These are phyloP conservation scores for Tuctoria greenei DNA, from an alignment of 176 grass and related monocot genomes.

Conservation along the genomic window DNA sequence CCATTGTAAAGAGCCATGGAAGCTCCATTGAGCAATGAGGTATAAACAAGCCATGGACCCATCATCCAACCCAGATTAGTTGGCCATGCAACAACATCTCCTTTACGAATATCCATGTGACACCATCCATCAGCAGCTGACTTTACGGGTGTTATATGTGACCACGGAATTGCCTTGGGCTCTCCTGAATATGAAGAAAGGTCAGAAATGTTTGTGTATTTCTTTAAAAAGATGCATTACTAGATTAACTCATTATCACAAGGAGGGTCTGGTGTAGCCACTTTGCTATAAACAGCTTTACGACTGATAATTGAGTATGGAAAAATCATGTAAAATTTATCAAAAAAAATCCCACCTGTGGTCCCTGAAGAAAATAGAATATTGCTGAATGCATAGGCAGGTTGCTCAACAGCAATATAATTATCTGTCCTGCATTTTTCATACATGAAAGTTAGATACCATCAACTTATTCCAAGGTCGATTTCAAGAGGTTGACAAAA, in stretches of 20 bases:
- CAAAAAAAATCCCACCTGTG: conserved; percentile 57
- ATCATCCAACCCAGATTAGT: conserved; percentile 99
- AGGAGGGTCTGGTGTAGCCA: not conserved
- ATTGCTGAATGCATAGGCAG: conserved; percentile 78
- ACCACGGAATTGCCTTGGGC: conserved; percentile 97
- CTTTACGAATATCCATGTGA: conserved; percentile 88
- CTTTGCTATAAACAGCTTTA: not conserved
- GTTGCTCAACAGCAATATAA: conserved; percentile 63
- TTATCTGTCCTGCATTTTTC: conserved; percentile 53
- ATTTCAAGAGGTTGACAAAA: conserved; percentile 1
- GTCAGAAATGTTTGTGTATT: conserved; percentile 14
- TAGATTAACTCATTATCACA: conserved; percentile 30
- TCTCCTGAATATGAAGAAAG: conserved; percentile 56
- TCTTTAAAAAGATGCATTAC: not conserved
- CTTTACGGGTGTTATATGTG: conserved; percentile 87
- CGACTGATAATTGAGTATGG: conserved; percentile 5
- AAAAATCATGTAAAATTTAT: conserved; percentile 5
- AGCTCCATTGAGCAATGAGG: conserved; percentile 88
- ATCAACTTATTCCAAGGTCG: conserved; percentile 10
- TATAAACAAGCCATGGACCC: conserved; percentile 99
- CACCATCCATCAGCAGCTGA: conserved; percentile 95
- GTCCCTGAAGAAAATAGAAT: conserved; percentile 94
- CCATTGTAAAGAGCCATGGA: conserved; percentile 95
- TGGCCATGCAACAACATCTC: conserved; percentile 97
- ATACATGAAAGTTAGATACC: conserved; percentile 8